phyloP scores from a whole-genome alignment of 2,329 filamentous ascomycete genomes.

The Aureobasidium sp. region DNA sequence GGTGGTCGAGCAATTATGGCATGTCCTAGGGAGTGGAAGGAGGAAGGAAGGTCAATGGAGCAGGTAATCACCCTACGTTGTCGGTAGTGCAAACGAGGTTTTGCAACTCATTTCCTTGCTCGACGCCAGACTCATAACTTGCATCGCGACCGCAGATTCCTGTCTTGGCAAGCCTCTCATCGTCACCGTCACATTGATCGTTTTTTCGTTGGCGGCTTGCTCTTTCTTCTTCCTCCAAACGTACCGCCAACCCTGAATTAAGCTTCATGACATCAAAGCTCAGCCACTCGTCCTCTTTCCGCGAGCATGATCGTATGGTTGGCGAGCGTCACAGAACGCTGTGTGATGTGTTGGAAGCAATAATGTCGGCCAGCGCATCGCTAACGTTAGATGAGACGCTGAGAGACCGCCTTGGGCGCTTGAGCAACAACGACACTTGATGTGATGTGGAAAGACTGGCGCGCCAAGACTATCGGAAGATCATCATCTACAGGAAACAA shows the following conservation, averaged over 20 bases:
- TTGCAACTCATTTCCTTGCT: constrained; percentile 14
- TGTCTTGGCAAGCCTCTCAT: constrained; percentile 8
- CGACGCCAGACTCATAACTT: not conserved
- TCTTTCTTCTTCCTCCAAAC: not conserved
- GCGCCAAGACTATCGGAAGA: not conserved
- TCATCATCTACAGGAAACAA: constrained; percentile 4
- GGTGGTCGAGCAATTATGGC: not conserved
- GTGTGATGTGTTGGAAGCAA: not conserved
- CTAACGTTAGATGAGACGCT: not conserved
- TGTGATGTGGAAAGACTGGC: not conserved
- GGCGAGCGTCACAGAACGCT: not conserved
- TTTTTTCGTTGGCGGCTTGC: not conserved
- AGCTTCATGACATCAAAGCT: constrained; percentile 7
- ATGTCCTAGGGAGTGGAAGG: not conserved
- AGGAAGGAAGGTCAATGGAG: not conserved
- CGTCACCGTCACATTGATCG: constrained; percentile 8
- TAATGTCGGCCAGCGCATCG: not conserved
- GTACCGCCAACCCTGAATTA: not conserved
- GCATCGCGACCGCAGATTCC: not conserved
- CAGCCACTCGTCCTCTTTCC: not conserved
- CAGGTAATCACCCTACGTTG: not conserved
- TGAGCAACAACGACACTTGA: not conserved
- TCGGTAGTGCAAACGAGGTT: constrained; percentile 10
- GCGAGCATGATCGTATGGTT: not conserved
- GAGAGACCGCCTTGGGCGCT: not conserved